Evolutionary conservation across 495 filamentous ascomycete species (phyloP).

Genomic region (Penicillium daleae): DNA sequence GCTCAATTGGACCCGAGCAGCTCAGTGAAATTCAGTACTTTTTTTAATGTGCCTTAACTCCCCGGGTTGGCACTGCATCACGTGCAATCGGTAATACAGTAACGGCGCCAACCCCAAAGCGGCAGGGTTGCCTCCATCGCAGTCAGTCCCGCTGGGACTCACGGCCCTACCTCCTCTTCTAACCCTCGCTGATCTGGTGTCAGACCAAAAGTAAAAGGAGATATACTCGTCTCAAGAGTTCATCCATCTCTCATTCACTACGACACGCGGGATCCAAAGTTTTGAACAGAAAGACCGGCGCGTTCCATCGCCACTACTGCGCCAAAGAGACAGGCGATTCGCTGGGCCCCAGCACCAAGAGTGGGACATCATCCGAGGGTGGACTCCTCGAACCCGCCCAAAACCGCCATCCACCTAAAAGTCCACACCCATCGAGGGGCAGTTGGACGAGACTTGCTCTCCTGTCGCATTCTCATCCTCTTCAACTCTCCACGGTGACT

Average conservation of each 20-base stretch:
- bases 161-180: slow-evolving; percentile 5
- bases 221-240: neutral
- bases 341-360: slow-evolving; percentile 39
- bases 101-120: slow-evolving; percentile 30
- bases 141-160: slow-evolving; percentile 20
- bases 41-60: neutral
- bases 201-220: neutral
- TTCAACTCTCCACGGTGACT: slow-evolving; percentile 44
- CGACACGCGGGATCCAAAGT: neutral
- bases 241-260: neutral
- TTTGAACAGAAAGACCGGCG: slow-evolving; percentile 9
- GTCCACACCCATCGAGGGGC: slow-evolving; percentile 51
- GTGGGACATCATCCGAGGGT: slow-evolving; percentile 53
- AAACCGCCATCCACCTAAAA: slow-evolving; percentile 40
- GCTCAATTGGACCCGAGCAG: neutral
- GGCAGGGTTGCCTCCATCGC: slow-evolving; percentile 26
- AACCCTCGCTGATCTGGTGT: slow-evolving; percentile 1
- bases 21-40: neutral
- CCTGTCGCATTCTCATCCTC: slow-evolving; percentile 41
- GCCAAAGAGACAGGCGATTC: slow-evolving; percentile 20
- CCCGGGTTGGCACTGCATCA: slow-evolving; percentile 19
- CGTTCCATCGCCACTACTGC: slow-evolving; percentile 28
- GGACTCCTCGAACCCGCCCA: slow-evolving; percentile 43
- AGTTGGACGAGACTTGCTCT: slow-evolving; percentile 36
- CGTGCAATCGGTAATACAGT: slow-evolving; percentile 30